Conservation (phyloP, 495 filamentous ascomycete genomes). For the Saxophila tyrrhenica region DNA sequence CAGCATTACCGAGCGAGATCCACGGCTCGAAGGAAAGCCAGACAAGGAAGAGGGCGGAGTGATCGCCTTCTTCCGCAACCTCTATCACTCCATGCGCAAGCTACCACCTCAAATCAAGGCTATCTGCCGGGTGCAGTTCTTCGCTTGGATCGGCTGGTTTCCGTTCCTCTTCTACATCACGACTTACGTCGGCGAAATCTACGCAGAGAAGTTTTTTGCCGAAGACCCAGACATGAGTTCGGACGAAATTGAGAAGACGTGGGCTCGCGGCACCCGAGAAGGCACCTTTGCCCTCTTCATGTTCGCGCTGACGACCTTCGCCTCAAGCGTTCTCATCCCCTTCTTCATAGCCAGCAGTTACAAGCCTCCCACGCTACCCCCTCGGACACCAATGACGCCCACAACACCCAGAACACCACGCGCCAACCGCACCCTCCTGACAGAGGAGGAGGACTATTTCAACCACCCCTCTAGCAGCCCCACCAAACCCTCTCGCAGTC, state of each 20-base stretch:
- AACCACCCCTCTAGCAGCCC: conserved; percentile 6
- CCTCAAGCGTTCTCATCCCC: conserved; percentile 67
- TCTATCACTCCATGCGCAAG: conserved; percentile 61
- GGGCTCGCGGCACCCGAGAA: conserved; percentile 69
- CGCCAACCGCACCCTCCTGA: background rate
- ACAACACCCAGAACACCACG: conserved; percentile 3
- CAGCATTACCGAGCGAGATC: conserved; percentile 66
- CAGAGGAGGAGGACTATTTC: conserved; percentile 20
- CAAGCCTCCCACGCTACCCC: conserved; percentile 30
- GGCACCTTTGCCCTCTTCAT: conserved; percentile 80
- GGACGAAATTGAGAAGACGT: conserved; percentile 60
- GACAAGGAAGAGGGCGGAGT: conserved; percentile 46
- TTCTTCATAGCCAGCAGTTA: conserved; percentile 72
- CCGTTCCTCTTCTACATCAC: conserved; percentile 90
- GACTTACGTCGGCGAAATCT: conserved; percentile 82
- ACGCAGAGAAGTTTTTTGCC: conserved; percentile 67
- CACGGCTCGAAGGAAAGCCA: conserved; percentile 54
- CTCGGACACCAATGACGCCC: conserved; percentile 19
- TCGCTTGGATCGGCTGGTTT: conserved; percentile 91
- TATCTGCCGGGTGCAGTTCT: conserved; percentile 80
- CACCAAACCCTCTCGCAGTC: background rate
- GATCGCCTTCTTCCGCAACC: conserved; percentile 62
- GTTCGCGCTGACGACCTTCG: conserved; percentile 70
- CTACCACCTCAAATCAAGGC: conserved; percentile 68
- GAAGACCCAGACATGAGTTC: conserved; percentile 63